A percentile compares a stretch with the other conserved stretches of the same genome.
Evolutionary conservation across 176 grass and related monocot genomes (phyloP).

Genomic region (Elaeis guineensis): DNA sequence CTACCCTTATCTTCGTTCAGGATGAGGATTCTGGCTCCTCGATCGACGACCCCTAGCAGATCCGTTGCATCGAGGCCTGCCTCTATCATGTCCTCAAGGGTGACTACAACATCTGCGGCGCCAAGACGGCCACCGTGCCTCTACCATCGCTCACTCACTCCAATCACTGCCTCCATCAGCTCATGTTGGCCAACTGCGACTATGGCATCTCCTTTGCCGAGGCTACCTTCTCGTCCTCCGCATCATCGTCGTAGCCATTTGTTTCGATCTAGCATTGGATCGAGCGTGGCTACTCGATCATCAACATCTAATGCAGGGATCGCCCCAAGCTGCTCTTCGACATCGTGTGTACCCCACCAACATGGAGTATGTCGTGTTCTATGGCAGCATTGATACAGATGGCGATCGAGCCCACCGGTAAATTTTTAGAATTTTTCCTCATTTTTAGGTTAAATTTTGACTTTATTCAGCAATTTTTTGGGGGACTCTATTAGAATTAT

Average conservation of each 20-base stretch:
- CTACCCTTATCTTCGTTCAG: neutral
- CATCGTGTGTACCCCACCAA: conserved; percentile 3
- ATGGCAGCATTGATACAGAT: conserved; percentile 3
- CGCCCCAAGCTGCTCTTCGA: conserved; percentile 13
- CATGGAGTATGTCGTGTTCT: conserved; percentile 11
- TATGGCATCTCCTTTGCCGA: neutral
- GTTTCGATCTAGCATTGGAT: conserved; percentile 7
- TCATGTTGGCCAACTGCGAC: conserved; percentile 12
- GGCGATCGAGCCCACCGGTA: conserved; percentile 1
- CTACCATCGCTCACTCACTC: neutral
- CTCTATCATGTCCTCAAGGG: conserved; percentile 14
- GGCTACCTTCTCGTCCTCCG: neutral
- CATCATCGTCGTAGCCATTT: neutral
- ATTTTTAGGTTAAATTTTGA: too few relatives aligned
- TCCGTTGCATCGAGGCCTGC: conserved; percentile 3
- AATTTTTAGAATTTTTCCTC: neutral
- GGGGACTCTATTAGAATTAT: neutral
- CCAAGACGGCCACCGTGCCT: neutral
- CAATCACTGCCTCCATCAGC: conserved; percentile 6
- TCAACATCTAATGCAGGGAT: conserved; percentile 6
- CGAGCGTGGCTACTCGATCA: conserved; percentile 11
- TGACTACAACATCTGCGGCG: neutral
- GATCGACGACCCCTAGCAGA: neutral
- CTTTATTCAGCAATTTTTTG: neutral
- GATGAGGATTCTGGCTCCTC: conserved; percentile 7